Evolutionary conservation across 2,329 filamentous ascomycete species (phyloP).

Genomic region (Sporothrix variecibatus): DNA sequence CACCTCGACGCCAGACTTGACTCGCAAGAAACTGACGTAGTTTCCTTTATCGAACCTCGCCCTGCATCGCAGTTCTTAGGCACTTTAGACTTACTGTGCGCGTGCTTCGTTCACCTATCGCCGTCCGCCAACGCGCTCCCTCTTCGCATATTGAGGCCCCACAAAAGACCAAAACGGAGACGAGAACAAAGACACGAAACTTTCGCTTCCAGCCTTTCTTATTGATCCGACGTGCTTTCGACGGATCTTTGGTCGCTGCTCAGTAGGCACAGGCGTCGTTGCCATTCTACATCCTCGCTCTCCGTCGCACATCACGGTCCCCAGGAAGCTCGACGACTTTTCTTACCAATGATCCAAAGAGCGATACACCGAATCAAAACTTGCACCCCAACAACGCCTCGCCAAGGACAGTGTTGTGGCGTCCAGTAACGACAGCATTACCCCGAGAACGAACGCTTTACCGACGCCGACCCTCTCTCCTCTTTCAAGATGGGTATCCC

Average conservation of each 20-base stretch:
- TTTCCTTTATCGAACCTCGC: background rate
- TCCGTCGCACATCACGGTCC: background rate
- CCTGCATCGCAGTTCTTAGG: background rate
- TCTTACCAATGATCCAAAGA: slow-evolving; percentile 17
- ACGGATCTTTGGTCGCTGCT: background rate
- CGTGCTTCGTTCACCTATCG: background rate
- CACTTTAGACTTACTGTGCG: background rate
- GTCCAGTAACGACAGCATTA: background rate
- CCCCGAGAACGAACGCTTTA: background rate
- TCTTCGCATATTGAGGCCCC: background rate
- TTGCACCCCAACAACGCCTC: background rate
- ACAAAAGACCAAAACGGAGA: background rate
- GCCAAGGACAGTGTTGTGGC: background rate
- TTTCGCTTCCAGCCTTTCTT: background rate
- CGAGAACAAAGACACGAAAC: background rate
- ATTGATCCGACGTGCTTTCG: background rate
- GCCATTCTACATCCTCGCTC: background rate
- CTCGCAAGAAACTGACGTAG: background rate
- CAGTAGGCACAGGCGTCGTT: background rate
- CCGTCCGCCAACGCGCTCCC: background rate
- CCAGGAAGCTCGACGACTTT: background rate
- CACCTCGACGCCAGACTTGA: background rate
- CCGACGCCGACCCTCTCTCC: background rate
- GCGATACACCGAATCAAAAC: background rate
- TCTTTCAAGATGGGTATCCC: slow-evolving; percentile 78